phyloP scores from a whole-genome alignment of 2,329 filamentous ascomycete genomes.

The Zasmidium citrigriseum region DNA sequence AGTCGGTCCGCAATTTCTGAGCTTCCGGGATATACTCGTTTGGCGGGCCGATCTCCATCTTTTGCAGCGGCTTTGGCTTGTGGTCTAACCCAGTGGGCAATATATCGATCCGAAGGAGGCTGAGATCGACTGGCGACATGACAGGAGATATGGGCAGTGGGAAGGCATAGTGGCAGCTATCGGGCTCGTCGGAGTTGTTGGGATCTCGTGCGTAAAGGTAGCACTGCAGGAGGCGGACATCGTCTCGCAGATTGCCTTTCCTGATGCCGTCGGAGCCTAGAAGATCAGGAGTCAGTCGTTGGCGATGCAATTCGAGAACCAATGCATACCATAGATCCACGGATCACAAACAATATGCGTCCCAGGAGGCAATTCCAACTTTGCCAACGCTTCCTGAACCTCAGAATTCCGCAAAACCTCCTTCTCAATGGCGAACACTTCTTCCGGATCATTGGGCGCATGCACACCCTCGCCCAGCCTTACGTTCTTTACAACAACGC shows the following conservation, averaged over 20 bases:
- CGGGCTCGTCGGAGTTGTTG: conserved; percentile 57
- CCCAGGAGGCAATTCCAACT: conserved; percentile 59
- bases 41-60: conserved; percentile 59
- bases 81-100: conserved; percentile 68
- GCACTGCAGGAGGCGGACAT: conserved; percentile 54
- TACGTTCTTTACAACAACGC: conserved; percentile 57
- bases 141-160: conserved; percentile 69
- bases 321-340: conserved; percentile 65
- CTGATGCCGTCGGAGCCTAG: not conserved
- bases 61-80: conserved; percentile 55
- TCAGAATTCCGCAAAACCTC: conserved; percentile 56
- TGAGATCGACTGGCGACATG: conserved; percentile 62
- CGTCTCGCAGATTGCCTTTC: conserved; percentile 33
- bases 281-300: not conserved
- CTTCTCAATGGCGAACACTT: conserved; percentile 60
- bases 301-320: not conserved
- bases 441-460: conserved; percentile 60
- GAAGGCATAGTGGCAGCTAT: conserved; percentile 69
- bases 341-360: conserved; percentile 60
- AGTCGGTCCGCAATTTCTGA: conserved; percentile 44
- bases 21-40: conserved; percentile 68
- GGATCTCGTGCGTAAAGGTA: conserved; percentile 69
- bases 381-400: conserved; percentile 61
- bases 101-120: conserved; percentile 68
- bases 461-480: conserved; percentile 60